Percentiles rank a stretch among this genome's conserved stretches.
Evolutionary conservation across 2,329 filamentous ascomycete species (phyloP).

Genomic region (Arthrobotrys megalospora): DNA sequence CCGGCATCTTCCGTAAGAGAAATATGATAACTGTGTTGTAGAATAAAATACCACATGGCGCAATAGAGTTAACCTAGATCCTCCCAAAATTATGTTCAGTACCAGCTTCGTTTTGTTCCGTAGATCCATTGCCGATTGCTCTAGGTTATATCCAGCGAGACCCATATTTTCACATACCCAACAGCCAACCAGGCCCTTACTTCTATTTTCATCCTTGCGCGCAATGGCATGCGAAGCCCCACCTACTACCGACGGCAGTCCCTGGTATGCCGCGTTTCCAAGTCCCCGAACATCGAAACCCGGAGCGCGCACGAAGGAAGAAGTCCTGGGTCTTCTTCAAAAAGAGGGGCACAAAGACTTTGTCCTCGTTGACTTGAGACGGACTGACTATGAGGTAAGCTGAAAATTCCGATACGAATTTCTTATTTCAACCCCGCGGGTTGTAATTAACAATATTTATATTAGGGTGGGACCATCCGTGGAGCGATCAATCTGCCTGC

Average conservation of each 20-base stretch:
- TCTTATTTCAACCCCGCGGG: conserved; percentile 33
- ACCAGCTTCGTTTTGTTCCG: not conserved
- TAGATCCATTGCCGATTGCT: not conserved
- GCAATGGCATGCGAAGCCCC: conserved; percentile 24
- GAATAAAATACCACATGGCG: conserved; percentile 9
- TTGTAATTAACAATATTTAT: not conserved
- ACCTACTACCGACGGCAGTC: conserved; percentile 5
- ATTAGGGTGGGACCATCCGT: conserved; percentile 46
- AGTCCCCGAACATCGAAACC: conserved; percentile 65
- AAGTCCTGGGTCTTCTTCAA: conserved; percentile 67
- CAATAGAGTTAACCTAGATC: not conserved
- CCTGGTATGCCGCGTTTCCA: conserved; percentile 69
- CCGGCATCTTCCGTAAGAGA: not conserved
- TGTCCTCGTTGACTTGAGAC: conserved; percentile 70
- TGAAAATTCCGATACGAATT: not conserved
- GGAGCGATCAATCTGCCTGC: conserved; percentile 67
- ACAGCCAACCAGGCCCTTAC: not conserved
- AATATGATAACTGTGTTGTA: not conserved
- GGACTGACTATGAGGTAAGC: conserved; percentile 43
- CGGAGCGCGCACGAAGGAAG: conserved; percentile 65
- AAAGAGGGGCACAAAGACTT: conserved; percentile 65
- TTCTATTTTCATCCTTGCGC: not conserved
- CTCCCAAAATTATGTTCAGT: conserved; percentile 1
- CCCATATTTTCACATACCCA: not conserved
- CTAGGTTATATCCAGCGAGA: not conserved